phyloP scores from a whole-genome alignment of 768 basidiomycete genomes.

The Vishniacozyma victoriae region DNA sequence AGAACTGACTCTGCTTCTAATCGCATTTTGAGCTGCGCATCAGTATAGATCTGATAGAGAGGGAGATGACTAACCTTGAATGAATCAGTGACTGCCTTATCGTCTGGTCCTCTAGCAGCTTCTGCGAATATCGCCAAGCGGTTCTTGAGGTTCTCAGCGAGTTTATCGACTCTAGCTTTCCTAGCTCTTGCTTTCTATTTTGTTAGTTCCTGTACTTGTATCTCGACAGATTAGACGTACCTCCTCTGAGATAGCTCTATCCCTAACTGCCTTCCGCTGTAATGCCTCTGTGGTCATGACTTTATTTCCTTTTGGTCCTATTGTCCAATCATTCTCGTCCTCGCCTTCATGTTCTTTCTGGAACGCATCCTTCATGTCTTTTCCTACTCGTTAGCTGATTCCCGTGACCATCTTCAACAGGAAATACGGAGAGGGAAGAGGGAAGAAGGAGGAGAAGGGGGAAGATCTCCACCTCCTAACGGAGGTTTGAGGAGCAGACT shows the following conservation, averaged over 20 bases:
- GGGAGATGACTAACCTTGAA: conserved; percentile 42
- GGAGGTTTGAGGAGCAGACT: conserved; percentile 9
- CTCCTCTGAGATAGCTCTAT: conserved; percentile 29
- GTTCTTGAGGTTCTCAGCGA: conserved; percentile 40
- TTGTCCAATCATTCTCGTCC: conserved; percentile 24
- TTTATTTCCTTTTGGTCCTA: conserved; percentile 35
- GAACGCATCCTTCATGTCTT: conserved; percentile 48
- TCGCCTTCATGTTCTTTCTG: conserved; percentile 44
- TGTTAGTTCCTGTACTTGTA: not conserved
- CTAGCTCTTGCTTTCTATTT: conserved; percentile 33
- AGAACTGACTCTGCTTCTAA: conserved; percentile 42
- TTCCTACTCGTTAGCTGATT: conserved; percentile 17
- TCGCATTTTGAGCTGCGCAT: not conserved
- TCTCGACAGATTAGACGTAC: conserved; percentile 7
- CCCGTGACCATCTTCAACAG: too few species aligned
- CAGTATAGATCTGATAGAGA: not conserved
- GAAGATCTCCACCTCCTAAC: not conserved
- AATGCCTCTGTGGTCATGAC: conserved; percentile 41
- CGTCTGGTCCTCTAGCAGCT: conserved; percentile 36
- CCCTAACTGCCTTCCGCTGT: conserved; percentile 32
- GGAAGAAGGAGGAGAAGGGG: too few species aligned
- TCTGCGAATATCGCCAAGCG: conserved; percentile 46
- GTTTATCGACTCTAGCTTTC: conserved; percentile 42
- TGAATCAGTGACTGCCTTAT: conserved; percentile 36
- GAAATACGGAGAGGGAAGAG: too few species aligned